Evolutionary conservation across 2,329 filamentous ascomycete species (phyloP).

Genomic region (Epichloe sylvatica): DNA sequence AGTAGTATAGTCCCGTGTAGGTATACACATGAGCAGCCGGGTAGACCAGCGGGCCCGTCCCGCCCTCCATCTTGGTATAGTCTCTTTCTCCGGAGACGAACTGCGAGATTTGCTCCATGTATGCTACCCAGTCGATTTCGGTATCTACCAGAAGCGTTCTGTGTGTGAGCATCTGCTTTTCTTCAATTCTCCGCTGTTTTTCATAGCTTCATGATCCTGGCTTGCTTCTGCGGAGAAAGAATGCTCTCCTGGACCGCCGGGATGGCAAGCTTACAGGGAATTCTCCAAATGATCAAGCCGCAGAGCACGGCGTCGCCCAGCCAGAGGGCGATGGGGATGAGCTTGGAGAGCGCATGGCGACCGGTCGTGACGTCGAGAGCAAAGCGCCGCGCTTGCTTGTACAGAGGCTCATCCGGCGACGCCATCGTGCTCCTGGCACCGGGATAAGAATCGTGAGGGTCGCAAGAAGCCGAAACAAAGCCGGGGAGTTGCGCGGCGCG

Average conservation of each 20-base stretch:
- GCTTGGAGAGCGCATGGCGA: constrained; percentile 33
- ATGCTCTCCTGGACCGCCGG: no score
- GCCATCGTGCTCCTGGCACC: constrained; percentile 13
- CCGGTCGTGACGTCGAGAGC: constrained; percentile 33
- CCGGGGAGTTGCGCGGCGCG: no score
- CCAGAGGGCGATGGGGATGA: constrained; percentile 48
- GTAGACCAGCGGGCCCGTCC: constrained; percentile 88
- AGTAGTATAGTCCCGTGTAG: constrained; percentile 63
- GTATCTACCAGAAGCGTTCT: constrained; percentile 48
- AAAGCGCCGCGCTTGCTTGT: constrained; percentile 16
- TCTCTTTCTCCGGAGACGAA: constrained; percentile 75
- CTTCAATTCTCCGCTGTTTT: background rate
- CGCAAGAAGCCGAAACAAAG: background rate
- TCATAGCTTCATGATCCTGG: background rate
- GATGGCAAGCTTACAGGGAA: constrained; percentile 53
- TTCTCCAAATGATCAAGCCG: constrained; percentile 59
- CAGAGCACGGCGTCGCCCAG: constrained; percentile 59
- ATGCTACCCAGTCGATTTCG: constrained; percentile 94
- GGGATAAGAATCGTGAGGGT: background rate
- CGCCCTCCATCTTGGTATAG: constrained; percentile 73
- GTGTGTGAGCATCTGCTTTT: background rate
- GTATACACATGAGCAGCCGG: constrained; percentile 88
- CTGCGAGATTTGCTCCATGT: constrained; percentile 83
- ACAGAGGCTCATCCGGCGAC: constrained; percentile 11
- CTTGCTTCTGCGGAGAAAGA: no score